Conservation (phyloP, 345 rosid genomes). For the Anastatica hierochuntica region DNA sequence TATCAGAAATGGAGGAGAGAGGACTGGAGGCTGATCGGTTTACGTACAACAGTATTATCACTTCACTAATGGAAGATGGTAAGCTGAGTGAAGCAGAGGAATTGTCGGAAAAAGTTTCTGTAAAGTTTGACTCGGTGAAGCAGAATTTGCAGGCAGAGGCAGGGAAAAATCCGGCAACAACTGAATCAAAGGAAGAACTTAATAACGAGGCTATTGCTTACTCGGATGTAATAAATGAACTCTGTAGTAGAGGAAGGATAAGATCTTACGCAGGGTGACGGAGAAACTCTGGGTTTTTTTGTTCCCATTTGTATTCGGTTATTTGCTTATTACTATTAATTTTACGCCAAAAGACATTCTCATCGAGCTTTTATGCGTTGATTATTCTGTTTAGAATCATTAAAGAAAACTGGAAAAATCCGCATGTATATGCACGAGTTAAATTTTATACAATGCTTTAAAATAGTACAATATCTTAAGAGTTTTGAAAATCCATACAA, state of each 20-base stretch:
- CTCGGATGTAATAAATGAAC: slow-evolving; percentile 53
- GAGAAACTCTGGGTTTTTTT: no score
- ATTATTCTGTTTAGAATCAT: no score
- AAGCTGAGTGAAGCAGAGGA: slow-evolving; percentile 49
- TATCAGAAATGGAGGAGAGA: slow-evolving; percentile 57
- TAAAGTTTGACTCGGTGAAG: slow-evolving; percentile 31
- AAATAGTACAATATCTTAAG: no score
- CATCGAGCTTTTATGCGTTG: no score
- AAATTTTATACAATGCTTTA: no score
- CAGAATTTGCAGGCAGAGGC: slow-evolving; percentile 23
- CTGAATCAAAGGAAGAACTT: slow-evolving; percentile 27
- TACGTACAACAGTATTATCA: slow-evolving; percentile 49
- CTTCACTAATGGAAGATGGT: slow-evolving; percentile 44
- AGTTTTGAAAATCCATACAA: no score
- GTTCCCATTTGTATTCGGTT: no score
- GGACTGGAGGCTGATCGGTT: slow-evolving; percentile 53
- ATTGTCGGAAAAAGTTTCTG: slow-evolving; percentile 39
- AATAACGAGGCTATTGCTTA: slow-evolving; percentile 32
- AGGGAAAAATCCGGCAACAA: not conserved
- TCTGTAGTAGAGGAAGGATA: slow-evolving; percentile 53
- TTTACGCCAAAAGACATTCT: no score
- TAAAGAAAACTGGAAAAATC: no score
- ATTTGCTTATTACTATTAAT: no score
- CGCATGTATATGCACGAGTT: no score
- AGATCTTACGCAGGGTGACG: slow-evolving; percentile 29